A percentile compares a stretch with the other conserved stretches of the same genome.
These are phyloP conservation scores for Pilaira anomala DNA, from an alignment of 192 early-diverging fungal genomes.

Conservation along the genomic window DNA sequence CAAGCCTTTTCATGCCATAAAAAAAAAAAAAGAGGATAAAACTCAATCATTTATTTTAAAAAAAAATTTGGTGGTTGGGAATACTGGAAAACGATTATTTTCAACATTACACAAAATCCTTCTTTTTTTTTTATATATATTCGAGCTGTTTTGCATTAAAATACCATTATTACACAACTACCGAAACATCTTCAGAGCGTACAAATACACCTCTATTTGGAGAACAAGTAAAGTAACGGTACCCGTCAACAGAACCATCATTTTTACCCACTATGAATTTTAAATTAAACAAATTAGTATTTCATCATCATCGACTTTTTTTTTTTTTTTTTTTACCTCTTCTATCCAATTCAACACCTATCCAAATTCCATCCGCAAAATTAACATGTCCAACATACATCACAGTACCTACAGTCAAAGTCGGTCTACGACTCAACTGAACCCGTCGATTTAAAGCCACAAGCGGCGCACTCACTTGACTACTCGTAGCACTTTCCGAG, in stretches of 20 bases:
- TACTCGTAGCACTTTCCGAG: not conserved
- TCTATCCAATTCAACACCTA: constrained; percentile 81
- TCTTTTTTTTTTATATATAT: no score
- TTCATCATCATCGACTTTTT: constrained; percentile 4
- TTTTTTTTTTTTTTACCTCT: constrained; percentile 14
- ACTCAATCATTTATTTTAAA: no score
- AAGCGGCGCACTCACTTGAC: not conserved
- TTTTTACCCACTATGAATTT: constrained; percentile 58
- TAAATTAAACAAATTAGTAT: not conserved
- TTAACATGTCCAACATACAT: constrained; percentile 72
- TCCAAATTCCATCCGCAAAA: constrained; percentile 81
- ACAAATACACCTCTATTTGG: constrained; percentile 72
- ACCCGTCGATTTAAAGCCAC: constrained; percentile 18
- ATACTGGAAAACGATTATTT: no score
- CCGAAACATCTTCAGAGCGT: constrained; percentile 45
- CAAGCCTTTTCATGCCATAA: no score
- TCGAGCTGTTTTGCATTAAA: no score
- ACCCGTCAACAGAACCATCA: constrained; percentile 66
- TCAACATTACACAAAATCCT: no score
- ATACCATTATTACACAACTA: constrained; percentile 9
- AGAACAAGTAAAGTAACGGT: constrained; percentile 68
- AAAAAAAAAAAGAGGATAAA: no score
- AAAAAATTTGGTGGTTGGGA: no score
- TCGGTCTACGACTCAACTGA: constrained; percentile 12
- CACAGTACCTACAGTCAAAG: constrained; percentile 53